Conservation (phyloP, 2,329 filamentous ascomycete genomes). For the Colletotrichum godetiae region DNA sequence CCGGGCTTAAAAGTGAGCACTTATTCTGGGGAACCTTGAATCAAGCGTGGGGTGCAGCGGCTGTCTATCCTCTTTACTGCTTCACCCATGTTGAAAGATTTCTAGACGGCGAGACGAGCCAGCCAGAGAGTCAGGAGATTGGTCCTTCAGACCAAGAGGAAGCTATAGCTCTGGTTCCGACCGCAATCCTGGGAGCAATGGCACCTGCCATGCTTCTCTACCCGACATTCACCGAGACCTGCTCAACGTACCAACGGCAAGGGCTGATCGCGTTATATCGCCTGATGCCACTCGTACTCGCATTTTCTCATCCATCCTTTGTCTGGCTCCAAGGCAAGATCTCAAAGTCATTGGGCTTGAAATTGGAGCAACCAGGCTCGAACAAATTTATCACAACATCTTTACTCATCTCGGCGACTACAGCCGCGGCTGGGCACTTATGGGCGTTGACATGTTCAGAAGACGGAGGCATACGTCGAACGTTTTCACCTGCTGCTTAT, state of each 20-base stretch:
- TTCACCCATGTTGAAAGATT: conserved; percentile 7
- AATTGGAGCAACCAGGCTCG: background rate
- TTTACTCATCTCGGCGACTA: background rate
- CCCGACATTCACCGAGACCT: background rate
- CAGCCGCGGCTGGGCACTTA: background rate
- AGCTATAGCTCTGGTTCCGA: background rate
- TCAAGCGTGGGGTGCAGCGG: conserved; percentile 10
- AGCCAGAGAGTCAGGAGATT: background rate
- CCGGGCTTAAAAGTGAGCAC: background rate
- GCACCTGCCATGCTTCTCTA: background rate
- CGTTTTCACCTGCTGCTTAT: background rate
- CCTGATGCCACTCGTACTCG: background rate
- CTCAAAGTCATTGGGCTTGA: background rate
- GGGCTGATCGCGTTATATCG: conserved; percentile 7
- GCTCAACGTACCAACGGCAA: background rate
- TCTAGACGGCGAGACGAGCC: background rate
- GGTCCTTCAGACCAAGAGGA: background rate
- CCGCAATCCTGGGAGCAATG: background rate
- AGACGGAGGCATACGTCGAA: background rate
- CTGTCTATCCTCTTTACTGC: conserved; percentile 18
- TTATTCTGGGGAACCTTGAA: conserved; percentile 5
- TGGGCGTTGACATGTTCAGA: background rate
- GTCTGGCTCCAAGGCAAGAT: background rate
- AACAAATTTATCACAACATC: background rate
- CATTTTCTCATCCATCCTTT: background rate